Conservation (phyloP, 768 basidiomycete species). For the Agaricus bisporus region DNA sequence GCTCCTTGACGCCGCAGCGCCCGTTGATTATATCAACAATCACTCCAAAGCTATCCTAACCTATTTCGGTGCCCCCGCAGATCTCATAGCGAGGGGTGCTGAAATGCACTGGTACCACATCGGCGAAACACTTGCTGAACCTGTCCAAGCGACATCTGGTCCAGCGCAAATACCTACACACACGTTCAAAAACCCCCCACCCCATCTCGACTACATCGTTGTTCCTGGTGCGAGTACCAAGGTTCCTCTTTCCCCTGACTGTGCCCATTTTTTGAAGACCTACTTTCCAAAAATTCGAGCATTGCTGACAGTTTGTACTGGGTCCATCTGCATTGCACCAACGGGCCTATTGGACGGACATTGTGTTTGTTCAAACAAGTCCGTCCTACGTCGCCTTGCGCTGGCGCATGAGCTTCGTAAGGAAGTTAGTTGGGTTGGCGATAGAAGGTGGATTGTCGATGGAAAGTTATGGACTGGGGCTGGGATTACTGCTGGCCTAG, state of each 20-base stretch:
- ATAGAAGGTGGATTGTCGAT: constrained; percentile 21
- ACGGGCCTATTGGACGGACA: constrained; percentile 21
- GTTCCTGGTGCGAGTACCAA: constrained; percentile 19
- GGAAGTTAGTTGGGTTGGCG: constrained; percentile 24
- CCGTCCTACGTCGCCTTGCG: constrained; percentile 7
- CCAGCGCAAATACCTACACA: constrained; percentile 15
- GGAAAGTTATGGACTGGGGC: constrained; percentile 23
- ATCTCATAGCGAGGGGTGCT: constrained; percentile 15
- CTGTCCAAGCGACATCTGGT: constrained; percentile 16
- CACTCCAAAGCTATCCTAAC: constrained; percentile 11
- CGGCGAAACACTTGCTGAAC: constrained; percentile 11
- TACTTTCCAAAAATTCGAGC: constrained; percentile 14
- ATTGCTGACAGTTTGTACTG: constrained; percentile 20
- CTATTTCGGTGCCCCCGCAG: background rate
- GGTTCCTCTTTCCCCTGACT: constrained; percentile 10
- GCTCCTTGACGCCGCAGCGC: constrained; percentile 19
- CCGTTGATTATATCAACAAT: constrained; percentile 19
- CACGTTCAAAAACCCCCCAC: constrained; percentile 17
- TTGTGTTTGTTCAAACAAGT: constrained; percentile 20
- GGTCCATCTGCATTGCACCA: constrained; percentile 17
- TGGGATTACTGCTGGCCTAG: constrained; percentile 21
- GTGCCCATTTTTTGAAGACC: constrained; percentile 14
- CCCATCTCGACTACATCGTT: constrained; percentile 19
- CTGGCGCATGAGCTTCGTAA: constrained; percentile 12
- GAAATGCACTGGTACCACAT: constrained; percentile 22